Percentiles rank a stretch among this genome's conserved stretches.
These are phyloP conservation scores for Aspergillus ellipticus DNA, from an alignment of 495 filamentous ascomycete genomes.

Conservation along the genomic window DNA sequence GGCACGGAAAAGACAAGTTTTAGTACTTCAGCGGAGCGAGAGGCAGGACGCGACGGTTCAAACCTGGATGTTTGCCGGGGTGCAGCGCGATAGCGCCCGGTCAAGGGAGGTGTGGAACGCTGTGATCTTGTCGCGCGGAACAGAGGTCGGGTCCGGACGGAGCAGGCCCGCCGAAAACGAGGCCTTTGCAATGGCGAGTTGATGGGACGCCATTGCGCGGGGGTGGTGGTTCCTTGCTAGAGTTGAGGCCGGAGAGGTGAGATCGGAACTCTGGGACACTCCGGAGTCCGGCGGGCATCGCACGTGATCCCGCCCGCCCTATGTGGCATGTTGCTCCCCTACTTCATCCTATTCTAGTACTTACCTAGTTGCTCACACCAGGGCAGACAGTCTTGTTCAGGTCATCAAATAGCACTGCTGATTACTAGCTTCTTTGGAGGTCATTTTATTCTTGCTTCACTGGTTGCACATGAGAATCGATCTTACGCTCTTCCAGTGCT, in stretches of 20 bases:
- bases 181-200: conserved; percentile 77
- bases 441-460: too few species aligned
- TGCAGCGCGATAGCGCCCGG: conserved; percentile 67
- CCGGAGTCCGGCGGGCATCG: too few species aligned
- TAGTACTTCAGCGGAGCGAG: conserved; percentile 47
- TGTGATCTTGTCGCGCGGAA: conserved; percentile 68
- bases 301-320: conserved; percentile 2
- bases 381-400: too few species aligned
- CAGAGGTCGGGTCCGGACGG: conserved; percentile 67
- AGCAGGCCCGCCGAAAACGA: conserved; percentile 73
- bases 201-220: conserved; percentile 62
- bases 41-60: conserved; percentile 49
- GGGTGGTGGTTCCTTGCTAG: background rate
- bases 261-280: background rate
- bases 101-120: conserved; percentile 66
- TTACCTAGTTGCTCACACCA: too few species aligned
- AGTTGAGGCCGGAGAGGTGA: background rate
- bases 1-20: conserved; percentile 43
- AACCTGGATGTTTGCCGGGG: conserved; percentile 89
- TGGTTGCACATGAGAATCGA: too few species aligned
- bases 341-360: too few species aligned
- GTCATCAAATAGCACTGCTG: too few species aligned
- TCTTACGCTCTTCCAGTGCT: too few species aligned
- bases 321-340: background rate
- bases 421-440: too few species aligned